Conservation (phyloP, 139 green algal genomes). For the Coccomyxa sp. region DNA sequence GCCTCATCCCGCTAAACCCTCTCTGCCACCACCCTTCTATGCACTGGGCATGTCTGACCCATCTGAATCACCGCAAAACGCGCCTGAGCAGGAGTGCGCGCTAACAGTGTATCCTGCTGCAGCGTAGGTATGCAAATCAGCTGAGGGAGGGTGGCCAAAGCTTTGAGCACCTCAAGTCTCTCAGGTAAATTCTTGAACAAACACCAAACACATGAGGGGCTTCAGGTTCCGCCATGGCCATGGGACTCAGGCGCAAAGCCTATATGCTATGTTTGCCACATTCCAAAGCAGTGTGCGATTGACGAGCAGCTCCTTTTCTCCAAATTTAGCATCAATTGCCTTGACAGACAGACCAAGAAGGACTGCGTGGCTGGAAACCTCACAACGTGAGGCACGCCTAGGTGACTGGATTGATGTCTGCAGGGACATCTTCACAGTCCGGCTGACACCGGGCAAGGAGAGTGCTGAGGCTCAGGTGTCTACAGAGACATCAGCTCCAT, state of each 20-base stretch:
- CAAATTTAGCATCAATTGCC: too few relatives aligned
- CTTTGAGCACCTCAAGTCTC: background rate
- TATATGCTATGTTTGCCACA: background rate
- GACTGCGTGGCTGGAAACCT: background rate
- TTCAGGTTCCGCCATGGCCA: too few relatives aligned
- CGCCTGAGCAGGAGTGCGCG: too few relatives aligned
- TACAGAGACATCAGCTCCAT: background rate
- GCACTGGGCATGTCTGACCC: background rate
- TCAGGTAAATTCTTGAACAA: background rate
- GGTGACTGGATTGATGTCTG: background rate
- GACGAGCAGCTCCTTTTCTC: background rate
- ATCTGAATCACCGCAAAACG: too few relatives aligned
- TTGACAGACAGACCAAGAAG: too few relatives aligned
- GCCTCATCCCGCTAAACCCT: background rate
- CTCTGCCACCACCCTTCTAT: background rate
- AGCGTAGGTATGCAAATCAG: background rate
- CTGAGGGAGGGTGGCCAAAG: background rate
- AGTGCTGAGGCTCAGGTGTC: background rate
- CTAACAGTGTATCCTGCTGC: too few relatives aligned
- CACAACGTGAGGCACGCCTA: background rate
- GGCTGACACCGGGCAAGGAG: constrained; percentile 10
- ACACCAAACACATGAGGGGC: too few relatives aligned
- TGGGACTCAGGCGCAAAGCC: too few relatives aligned
- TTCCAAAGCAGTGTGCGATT: background rate
- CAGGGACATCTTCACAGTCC: constrained; percentile 10